Conservation (phyloP, 352 stramenopile species). For the Globisporangium emineosum region DNA sequence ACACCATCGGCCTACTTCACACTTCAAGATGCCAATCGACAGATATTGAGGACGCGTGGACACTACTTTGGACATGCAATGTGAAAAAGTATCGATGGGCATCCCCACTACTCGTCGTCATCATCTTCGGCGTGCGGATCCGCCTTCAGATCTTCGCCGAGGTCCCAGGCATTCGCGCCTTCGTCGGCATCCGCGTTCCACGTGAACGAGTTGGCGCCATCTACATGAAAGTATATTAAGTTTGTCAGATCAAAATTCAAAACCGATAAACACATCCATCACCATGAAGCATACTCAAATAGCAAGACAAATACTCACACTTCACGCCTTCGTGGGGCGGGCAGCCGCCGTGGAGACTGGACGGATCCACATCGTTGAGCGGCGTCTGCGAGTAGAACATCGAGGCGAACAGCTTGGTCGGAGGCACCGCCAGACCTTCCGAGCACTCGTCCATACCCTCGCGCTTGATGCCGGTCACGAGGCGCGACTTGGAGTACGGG, state of each 20-base stretch:
- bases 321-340: constrained; percentile 55
- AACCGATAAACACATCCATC: too few species aligned
- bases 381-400: constrained; percentile 78
- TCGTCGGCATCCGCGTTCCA: constrained; percentile 70
- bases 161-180: constrained; percentile 55
- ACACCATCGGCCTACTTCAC: not conserved
- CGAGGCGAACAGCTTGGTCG: constrained; percentile 60
- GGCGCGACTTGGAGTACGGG: constrained; percentile 62
- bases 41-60: not conserved
- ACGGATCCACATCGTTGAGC: constrained; percentile 45
- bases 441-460: constrained; percentile 67
- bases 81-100: not conserved
- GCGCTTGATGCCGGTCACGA: constrained; percentile 56
- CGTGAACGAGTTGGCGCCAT: constrained; percentile 66
- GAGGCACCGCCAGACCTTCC: constrained; percentile 56
- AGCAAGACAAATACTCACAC: constrained; percentile 33
- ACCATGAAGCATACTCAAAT: too few species aligned
- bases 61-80: not conserved
- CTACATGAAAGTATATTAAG: constrained; percentile 22
- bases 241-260: too few species aligned
- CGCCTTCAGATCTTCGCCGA: constrained; percentile 40
- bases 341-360: constrained; percentile 65
- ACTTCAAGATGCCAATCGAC: not conserved
- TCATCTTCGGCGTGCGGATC: constrained; percentile 12
- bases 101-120: constrained; percentile 4